Conservation (phyloP, 2,329 filamentous ascomycete species). For the Fusarium brachygibbosum region DNA sequence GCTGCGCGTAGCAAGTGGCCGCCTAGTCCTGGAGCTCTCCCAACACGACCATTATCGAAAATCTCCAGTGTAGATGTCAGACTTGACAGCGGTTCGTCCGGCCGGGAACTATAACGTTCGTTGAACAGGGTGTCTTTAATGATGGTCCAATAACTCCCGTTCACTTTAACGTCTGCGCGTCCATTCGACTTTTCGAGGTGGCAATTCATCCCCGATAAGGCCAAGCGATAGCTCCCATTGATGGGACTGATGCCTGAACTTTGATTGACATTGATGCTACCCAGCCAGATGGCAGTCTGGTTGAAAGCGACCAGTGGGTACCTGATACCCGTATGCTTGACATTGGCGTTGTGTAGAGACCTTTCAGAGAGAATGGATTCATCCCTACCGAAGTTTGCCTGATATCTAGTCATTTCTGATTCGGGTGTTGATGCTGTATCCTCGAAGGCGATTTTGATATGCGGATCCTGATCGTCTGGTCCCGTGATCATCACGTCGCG, state of each 20-base stretch:
- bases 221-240: not conserved
- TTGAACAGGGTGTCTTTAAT: not conserved
- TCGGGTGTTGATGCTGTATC: not conserved
- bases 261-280: not conserved
- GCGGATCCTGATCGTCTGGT: not conserved
- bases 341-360: not conserved
- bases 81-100: not conserved
- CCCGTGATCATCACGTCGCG: not conserved
- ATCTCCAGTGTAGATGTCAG: not conserved
- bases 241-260: not conserved
- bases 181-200: slow-evolving; percentile 20
- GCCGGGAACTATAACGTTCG: not conserved
- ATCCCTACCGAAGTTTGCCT: slow-evolving; percentile 5
- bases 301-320: slow-evolving; percentile 27
- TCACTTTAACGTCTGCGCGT: slow-evolving; percentile 17
- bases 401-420: not conserved
- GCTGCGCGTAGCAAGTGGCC: slow-evolving; percentile 19
- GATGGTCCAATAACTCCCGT: slow-evolving; percentile 15
- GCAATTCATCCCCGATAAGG: slow-evolving; percentile 21
- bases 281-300: slow-evolving; percentile 15
- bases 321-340: not conserved
- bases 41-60: not conserved
- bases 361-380: not conserved
- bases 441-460: slow-evolving; percentile 18
- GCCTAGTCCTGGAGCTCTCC: slow-evolving; percentile 18